Conservation (phyloP, 164 flowering plant genomes). For the Umbellularia californica region DNA sequence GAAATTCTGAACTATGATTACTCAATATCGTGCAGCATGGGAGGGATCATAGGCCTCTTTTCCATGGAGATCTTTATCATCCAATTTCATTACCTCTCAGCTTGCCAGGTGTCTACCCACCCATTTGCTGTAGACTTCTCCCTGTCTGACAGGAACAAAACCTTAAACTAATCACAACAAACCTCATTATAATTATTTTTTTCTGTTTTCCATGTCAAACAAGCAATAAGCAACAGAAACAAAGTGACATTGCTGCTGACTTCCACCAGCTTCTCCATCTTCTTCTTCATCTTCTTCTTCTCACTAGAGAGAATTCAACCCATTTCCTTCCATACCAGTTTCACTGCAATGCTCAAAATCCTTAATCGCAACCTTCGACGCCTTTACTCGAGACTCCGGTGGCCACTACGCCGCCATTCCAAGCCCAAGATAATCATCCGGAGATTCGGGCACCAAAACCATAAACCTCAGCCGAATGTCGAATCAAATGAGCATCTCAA, state of each 20-base stretch:
- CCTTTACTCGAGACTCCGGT: slow-evolving; percentile 40
- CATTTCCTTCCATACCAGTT: slow-evolving; percentile 10
- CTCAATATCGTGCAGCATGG: no score
- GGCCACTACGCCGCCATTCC: slow-evolving; percentile 38
- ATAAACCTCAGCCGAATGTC: slow-evolving; percentile 19
- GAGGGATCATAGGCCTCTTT: neutral
- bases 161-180: no score
- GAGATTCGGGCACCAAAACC: slow-evolving; percentile 38
- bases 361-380: slow-evolving; percentile 36
- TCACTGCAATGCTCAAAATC: slow-evolving; percentile 31
- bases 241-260: neutral
- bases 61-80: neutral
- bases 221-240: neutral
- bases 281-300: neutral
- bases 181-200: no score
- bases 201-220: neutral
- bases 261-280: neutral
- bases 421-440: slow-evolving; percentile 49
- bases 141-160: neutral
- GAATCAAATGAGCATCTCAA: slow-evolving; percentile 19
- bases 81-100: neutral
- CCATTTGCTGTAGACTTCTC: neutral
- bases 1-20: no score
- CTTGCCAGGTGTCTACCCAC: neutral
- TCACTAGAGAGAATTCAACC: neutral